Conservation (phyloP, 2,329 filamentous ascomycete species). For the Exserohilum turcica region DNA sequence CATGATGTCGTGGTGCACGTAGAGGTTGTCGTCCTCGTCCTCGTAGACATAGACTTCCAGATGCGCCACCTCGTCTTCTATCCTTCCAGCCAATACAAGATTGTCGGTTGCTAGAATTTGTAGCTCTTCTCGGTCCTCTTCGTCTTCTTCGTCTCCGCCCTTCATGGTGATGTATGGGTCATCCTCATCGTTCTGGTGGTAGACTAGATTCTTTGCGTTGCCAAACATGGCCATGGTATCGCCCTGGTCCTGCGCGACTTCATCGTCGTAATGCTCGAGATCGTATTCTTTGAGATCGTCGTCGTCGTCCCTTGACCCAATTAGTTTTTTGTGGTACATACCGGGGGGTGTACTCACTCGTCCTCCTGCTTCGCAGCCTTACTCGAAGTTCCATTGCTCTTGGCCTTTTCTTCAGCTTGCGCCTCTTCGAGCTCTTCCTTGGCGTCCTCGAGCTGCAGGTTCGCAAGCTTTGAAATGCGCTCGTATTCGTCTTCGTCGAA, state of each 20-base stretch:
- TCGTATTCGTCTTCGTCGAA: slow-evolving; percentile 60
- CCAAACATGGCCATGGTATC: slow-evolving; percentile 91
- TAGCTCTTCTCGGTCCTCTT: slow-evolving; percentile 90
- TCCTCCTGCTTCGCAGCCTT: slow-evolving; percentile 31
- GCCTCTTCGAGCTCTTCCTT: slow-evolving; percentile 73
- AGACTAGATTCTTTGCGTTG: slow-evolving; percentile 89
- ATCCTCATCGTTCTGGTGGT: slow-evolving; percentile 91
- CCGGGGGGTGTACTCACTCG: slow-evolving; percentile 17
- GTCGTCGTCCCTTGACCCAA: slow-evolving; percentile 56
- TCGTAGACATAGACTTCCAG: slow-evolving; percentile 98
- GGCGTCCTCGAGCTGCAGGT: slow-evolving; percentile 82
- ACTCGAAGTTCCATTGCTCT: slow-evolving; percentile 36
- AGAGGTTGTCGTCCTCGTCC: slow-evolving; percentile 91
- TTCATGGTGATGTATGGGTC: slow-evolving; percentile 95
- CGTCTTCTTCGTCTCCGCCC: slow-evolving; percentile 69
- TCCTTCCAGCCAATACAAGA: slow-evolving; percentile 85
- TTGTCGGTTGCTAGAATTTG: slow-evolving; percentile 94
- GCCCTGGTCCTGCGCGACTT: slow-evolving; percentile 70
- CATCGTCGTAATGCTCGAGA: slow-evolving; percentile 92
- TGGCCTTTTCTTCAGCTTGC: slow-evolving; percentile 53
- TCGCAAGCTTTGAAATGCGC: slow-evolving; percentile 58
- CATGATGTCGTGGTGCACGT: slow-evolving; percentile 99
- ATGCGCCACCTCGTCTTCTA: slow-evolving; percentile 96
- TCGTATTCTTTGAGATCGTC: slow-evolving; percentile 96
- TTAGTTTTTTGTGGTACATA: slow-evolving; percentile 15